Conservation (phyloP, 805 yeast species). For the Cyberlindnera nakhonratchasimensis region DNA sequence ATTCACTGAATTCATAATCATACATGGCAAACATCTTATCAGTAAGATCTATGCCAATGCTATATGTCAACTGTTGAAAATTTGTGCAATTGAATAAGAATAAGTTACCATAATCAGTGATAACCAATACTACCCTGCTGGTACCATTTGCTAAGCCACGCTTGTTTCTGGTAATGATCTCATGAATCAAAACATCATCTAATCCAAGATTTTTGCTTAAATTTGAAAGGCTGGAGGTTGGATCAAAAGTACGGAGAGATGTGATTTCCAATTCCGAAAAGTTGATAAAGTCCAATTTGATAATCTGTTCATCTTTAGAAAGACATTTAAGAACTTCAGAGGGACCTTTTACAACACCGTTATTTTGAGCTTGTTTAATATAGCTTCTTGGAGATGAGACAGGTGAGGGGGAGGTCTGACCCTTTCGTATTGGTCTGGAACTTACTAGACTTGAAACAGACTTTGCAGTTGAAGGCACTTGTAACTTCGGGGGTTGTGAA, state of each 20-base stretch:
- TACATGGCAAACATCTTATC: slow-evolving; percentile 66
- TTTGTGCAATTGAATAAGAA: slow-evolving; percentile 28
- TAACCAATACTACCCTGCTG: slow-evolving; percentile 29
- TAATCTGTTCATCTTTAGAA: slow-evolving; percentile 20
- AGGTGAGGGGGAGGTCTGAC: slow-evolving; percentile 3
- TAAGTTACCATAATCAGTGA: slow-evolving; percentile 34
- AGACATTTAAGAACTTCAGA: slow-evolving; percentile 9
- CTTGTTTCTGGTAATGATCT: slow-evolving; percentile 29
- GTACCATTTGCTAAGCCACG: slow-evolving; percentile 19
- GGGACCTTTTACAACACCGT: slow-evolving; percentile 3
- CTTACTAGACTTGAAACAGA: neutral
- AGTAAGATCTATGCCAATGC: slow-evolving; percentile 40
- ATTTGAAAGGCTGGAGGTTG: slow-evolving; percentile 12
- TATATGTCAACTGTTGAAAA: slow-evolving; percentile 8
- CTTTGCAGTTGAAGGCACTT: slow-evolving; percentile 10
- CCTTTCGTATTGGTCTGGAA: slow-evolving; percentile 2
- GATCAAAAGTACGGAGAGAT: slow-evolving; percentile 18
- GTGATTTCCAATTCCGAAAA: slow-evolving; percentile 20
- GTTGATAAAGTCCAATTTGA: slow-evolving; percentile 26
- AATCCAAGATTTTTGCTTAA: slow-evolving; percentile 10
- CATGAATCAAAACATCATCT: slow-evolving; percentile 32
- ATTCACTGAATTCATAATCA: slow-evolving; percentile 72
- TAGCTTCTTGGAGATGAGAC: slow-evolving; percentile 4
- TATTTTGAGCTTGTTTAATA: neutral
- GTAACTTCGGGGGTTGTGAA: slow-evolving; percentile 16